Base-by-base conservation (phyloP, 768 basidiomycete genomes). In the Trametes elegans region DNA sequence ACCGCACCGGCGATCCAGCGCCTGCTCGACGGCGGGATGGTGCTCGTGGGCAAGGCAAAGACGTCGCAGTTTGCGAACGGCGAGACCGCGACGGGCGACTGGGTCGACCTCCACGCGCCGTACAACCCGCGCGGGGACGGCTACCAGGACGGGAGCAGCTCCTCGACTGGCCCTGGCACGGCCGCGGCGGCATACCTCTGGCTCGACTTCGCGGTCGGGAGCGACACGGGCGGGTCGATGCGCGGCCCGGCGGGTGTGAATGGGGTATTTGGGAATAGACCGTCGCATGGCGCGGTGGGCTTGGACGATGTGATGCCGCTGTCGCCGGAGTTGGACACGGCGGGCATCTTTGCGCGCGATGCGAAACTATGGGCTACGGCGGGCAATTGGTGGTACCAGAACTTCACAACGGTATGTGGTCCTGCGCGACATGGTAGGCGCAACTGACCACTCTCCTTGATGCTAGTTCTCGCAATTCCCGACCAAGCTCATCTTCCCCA, bases 1-100 rank as follows among this genome's bases (percentile, higher is more conserved):
- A 74, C 70, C 5, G 77, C 79, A 7, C 70, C 75, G 5, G 71
- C 78, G 0, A 64, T 84, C 16, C 71, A 76, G 59, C 71, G 68
- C 14, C 73, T 84, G 5, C 60, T 80, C 27, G 70, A 73, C 44
- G 71, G 75, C 34, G 82, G 82, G 21, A 78, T 78, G 16, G 66
- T 76, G 10, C 67, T 82, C 57, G 73, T 84, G 2, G 81, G 81
- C 31, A 84, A 82, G 63, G 76, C 76, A 7, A 79, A 78, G 53
- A 78, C 77, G 8, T 76, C 77, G 0, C 78, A 79, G 59, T 80
- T 79, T 58, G 78, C 77, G n/a, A 78, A 78, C 59, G 77, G 77
- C 3, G 73, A 69, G 59, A 59, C 57, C 14, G 68, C 68, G 3
- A 70, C 68, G 21, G 66, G 58, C 31, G 68, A 70, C 58, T 70